Evolutionary conservation across 2,329 filamentous ascomycete genomes (phyloP).

Genomic region (Colletotrichum musicola): DNA sequence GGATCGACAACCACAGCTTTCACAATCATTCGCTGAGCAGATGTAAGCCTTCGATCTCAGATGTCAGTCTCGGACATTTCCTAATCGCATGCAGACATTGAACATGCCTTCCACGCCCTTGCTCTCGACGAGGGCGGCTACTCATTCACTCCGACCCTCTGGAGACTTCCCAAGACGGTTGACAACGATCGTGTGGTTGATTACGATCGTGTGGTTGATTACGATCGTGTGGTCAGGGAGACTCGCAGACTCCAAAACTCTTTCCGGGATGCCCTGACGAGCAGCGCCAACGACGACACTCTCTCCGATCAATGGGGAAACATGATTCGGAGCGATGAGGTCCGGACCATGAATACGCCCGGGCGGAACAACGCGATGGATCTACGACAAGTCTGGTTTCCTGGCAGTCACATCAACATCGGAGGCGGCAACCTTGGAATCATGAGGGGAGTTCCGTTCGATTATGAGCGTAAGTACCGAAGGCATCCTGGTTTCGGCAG

Average conservation of each 20-base stretch:
- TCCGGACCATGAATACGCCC: too few species aligned
- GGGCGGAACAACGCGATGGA: background rate
- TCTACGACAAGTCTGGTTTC: slow-evolving; percentile 29
- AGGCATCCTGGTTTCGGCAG: too few species aligned
- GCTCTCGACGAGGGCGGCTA: slow-evolving; percentile 11
- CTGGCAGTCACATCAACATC: slow-evolving; percentile 25
- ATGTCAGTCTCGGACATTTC: too few species aligned
- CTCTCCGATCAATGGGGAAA: too few species aligned
- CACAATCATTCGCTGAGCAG: slow-evolving; percentile 17
- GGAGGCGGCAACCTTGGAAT: slow-evolving; percentile 16
- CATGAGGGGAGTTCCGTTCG: background rate
- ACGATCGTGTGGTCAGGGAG: background rate
- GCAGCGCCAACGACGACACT: too few species aligned
- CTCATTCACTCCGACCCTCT: slow-evolving; percentile 4
- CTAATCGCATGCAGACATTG: background rate
- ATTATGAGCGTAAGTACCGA: slow-evolving; percentile 23
- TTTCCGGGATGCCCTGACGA: too few species aligned
- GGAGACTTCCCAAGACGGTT: background rate
- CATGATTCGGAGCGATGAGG: too few species aligned
- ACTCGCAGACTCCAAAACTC: too few species aligned
- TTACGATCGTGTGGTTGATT: too few species aligned
- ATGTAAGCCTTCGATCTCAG: slow-evolving; percentile 1
- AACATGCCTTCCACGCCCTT: slow-evolving; percentile 14
- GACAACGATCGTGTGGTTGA: slow-evolving; percentile 12
- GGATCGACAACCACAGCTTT: slow-evolving; percentile 15